Evolutionary conservation across 768 basidiomycete species (phyloP).

Genomic region (Plicaturopsis crispa): DNA sequence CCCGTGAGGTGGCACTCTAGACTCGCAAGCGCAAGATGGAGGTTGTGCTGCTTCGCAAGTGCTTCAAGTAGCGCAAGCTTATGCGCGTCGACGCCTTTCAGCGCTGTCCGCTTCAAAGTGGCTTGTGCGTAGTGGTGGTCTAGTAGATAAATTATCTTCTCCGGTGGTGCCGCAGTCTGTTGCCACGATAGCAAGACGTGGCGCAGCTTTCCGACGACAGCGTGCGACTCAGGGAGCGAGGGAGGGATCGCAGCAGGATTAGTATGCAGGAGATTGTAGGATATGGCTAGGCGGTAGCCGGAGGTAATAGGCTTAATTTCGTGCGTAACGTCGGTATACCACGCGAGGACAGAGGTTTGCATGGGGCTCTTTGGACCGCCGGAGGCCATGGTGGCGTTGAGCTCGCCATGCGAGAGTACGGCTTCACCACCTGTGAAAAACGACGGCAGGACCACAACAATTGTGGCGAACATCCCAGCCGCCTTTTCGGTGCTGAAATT

Average conservation of each 20-base stretch:
- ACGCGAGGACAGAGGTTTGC: slow-evolving; percentile 33
- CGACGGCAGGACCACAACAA: slow-evolving; percentile 40
- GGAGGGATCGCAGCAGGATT: slow-evolving; percentile 20
- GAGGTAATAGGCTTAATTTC: slow-evolving; percentile 40
- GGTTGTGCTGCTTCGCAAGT: too few species aligned
- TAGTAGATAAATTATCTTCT: too few species aligned
- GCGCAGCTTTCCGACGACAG: slow-evolving; percentile 15
- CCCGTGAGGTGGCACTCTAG: too few species aligned
- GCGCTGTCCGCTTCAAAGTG: too few species aligned
- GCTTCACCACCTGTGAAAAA: slow-evolving; percentile 37
- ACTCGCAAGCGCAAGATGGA: too few species aligned
- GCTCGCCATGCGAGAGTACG: slow-evolving; percentile 29
- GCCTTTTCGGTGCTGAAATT: slow-evolving; percentile 34
- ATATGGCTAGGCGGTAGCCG: slow-evolving; percentile 44
- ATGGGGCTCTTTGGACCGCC: slow-evolving; percentile 19
- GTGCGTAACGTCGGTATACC: slow-evolving; percentile 47
- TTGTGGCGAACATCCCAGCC: slow-evolving; percentile 43
- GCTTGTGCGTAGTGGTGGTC: too few species aligned
- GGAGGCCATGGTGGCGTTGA: slow-evolving; percentile 24
- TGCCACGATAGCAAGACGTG: slow-evolving; percentile 31
- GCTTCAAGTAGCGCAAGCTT: too few species aligned
- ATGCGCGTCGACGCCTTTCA: too few species aligned
- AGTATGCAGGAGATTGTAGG: slow-evolving; percentile 41
- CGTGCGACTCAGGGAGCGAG: slow-evolving; percentile 17
- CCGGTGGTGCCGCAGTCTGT: too few species aligned